Evolutionary conservation across 1,284 basidiomycete species (phyloP), one percentile per base, ranked within the genome.

Genomic region (Trichosporon sp.): DNA sequence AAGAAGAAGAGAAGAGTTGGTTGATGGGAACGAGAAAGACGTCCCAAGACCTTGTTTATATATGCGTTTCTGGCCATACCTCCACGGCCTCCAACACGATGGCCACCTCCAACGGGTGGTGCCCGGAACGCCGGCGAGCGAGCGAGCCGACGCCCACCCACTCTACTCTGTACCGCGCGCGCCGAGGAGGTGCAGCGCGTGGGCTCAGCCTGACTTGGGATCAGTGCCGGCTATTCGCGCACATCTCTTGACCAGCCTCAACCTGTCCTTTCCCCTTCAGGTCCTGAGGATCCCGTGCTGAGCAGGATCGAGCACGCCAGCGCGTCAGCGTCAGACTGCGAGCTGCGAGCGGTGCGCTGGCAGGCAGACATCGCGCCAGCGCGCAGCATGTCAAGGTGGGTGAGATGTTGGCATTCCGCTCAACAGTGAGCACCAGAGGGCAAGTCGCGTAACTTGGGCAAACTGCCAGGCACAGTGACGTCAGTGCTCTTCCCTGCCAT

Each of bases 391-490:
- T 1, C 38, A 5, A n/a, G 14, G 16, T n/a, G 8, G 43, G 16
- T n/a, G 8, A 14, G 43, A 43, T 16, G 38, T 48, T 12, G 16
- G 51, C 51, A 54, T 54, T 54, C 51, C 51, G 21, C 16, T 19
- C n/a, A 54, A 16, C 51, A n/a, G 19, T 19, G 43, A 31, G 54
- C 54, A 7, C 10, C 4, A 16, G 35, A 37, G 56, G 26, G 32
- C 16, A 31, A 21, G 31, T 61, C 35, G 31, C 56, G 31, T 14
- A n/a, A 63, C 35, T 37, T 37, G 35, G 6, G 35, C 35, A 37
- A 37, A 37, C 59, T 61, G 31, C 16, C 12, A 63, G 59, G 59
- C 59, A 63, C 59, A 63, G 54, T 63, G 59, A 63, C 59, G 59
- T 63, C 59, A 63, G 59, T 63, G 32, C 26, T 26, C 26, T 26